These are phyloP conservation scores for Haplosporangium sp. DNA, from an alignment of 371 early-diverging fungal species.

Conservation along the genomic window DNA sequence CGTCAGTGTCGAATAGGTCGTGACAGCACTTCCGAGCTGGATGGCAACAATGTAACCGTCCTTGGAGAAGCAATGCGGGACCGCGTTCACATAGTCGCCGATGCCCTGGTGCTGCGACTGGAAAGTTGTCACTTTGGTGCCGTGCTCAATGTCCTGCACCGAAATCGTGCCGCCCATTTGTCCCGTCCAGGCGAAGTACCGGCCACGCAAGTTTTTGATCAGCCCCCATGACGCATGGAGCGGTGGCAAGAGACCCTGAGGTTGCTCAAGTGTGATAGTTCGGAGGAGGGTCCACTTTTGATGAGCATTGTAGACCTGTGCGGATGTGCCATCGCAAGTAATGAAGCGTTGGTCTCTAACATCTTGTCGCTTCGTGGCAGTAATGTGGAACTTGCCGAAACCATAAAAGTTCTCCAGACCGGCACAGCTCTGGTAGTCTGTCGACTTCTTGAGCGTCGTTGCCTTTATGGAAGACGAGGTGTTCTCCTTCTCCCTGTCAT, in stretches of 20 bases:
- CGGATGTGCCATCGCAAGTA: neutral
- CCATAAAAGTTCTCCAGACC: neutral
- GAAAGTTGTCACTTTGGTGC: no score
- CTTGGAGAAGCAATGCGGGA: neutral
- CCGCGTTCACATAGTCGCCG: no score
- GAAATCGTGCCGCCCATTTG: no score
- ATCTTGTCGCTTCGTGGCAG: neutral
- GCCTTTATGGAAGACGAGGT: neutral
- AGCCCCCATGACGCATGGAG: neutral
- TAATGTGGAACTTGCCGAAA: neutral
- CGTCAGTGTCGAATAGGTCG: neutral
- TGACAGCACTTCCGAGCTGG: neutral
- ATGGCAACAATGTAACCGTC: neutral
- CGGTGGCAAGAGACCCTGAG: neutral
- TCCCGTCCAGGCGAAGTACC: no score
- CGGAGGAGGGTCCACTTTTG: neutral
- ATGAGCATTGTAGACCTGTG: neutral
- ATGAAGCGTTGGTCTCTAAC: neutral
- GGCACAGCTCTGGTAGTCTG: neutral
- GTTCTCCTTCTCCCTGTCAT: neutral
- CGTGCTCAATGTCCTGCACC: no score
- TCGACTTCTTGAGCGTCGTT: neutral
- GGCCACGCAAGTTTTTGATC: neutral
- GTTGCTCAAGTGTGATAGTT: neutral
- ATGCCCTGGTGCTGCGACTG: no score